Percentiles rank a stretch among this genome's conserved stretches.
Conservation (phyloP, 306 rosid species). For the Lathyrus aphaca region DNA sequence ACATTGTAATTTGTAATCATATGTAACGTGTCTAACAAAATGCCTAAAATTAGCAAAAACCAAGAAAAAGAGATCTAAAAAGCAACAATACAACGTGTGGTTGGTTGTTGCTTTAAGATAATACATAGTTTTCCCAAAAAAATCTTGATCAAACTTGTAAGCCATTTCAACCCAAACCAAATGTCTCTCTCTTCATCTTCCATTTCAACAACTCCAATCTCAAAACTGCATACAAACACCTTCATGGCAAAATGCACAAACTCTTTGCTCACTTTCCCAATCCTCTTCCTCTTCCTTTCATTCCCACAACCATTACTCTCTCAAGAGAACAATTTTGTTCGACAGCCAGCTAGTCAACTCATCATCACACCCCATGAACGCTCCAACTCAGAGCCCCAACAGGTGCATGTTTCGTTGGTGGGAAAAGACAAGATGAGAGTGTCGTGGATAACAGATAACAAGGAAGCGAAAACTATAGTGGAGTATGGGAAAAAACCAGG, state of each 20-base stretch:
- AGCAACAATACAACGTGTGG: constrained; percentile 8
- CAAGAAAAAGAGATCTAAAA: not conserved
- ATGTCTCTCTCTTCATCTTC: not conserved
- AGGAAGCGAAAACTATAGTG: constrained; percentile 38
- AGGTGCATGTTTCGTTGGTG: constrained; percentile 76
- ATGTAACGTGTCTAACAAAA: constrained; percentile 14
- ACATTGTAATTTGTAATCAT: not conserved
- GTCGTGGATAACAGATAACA: constrained; percentile 67
- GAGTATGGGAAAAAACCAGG: constrained; percentile 50
- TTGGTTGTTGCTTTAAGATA: constrained; percentile 17
- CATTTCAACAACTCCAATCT: not conserved
- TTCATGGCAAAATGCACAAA: constrained; percentile 11
- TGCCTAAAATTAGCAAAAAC: not conserved
- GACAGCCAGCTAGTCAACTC: constrained; percentile 45
- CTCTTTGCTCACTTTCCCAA: constrained; percentile 13
- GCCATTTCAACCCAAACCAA: not conserved
- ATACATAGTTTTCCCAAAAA: not conserved
- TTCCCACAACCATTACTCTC: constrained; percentile 43
- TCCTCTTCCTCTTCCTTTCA: constrained; percentile 39
- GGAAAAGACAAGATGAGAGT: constrained; percentile 67
- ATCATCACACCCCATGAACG: constrained; percentile 43
- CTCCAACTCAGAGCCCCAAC: constrained; percentile 52
- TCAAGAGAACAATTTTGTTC: constrained; percentile 32
- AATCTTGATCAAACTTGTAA: constrained; percentile 9
- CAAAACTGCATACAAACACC: constrained; percentile 10